A percentile compares a stretch with the other conserved stretches of the same genome.
phyloP scores from a whole-genome alignment of 2,329 filamentous ascomycete genomes.

The Ascochyta koolunga region DNA sequence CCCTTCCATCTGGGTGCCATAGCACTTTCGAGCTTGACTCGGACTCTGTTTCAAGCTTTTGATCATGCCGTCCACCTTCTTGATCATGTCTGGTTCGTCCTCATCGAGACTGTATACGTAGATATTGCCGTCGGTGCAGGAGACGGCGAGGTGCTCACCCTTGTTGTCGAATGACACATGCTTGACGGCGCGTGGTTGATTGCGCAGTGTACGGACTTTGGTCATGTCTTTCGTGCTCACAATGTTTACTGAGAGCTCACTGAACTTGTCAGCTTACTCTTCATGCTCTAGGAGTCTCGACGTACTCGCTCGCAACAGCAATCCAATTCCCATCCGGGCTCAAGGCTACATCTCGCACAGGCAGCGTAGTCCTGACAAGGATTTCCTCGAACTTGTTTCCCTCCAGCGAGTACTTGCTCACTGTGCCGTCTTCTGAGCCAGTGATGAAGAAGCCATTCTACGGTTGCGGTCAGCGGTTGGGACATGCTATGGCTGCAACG shows the following conservation, averaged over 20 bases:
- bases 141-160: constrained; percentile 76
- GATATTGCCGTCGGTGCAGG: constrained; percentile 85
- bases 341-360: constrained; percentile 83
- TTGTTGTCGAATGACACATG: constrained; percentile 87
- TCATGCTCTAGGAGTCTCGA: constrained; percentile 10
- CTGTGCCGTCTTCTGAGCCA: constrained; percentile 93
- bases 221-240: constrained; percentile 82
- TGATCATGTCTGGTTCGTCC: constrained; percentile 79
- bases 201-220: constrained; percentile 76
- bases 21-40: constrained; percentile 75
- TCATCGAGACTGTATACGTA: constrained; percentile 86
- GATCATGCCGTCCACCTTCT: constrained; percentile 86
- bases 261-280: constrained; percentile 43
- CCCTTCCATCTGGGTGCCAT: constrained; percentile 95
- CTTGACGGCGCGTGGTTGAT: constrained; percentile 87
- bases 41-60: constrained; percentile 76
- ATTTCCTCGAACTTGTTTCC: constrained; percentile 78
- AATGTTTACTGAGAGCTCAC: constrained; percentile 86
- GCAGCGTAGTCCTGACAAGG: constrained; percentile 81
- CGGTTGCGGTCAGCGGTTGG: constrained; percentile 22
- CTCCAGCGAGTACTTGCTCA: constrained; percentile 86
- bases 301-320: constrained; percentile 90
- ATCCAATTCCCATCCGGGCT: constrained; percentile 84
- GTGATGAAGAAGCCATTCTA: constrained; percentile 84
- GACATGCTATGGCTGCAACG: neutral